These are phyloP conservation scores for Hemileccinum rubropunctum DNA, from an alignment of 768 basidiomycete genomes.

Conservation along the genomic window DNA sequence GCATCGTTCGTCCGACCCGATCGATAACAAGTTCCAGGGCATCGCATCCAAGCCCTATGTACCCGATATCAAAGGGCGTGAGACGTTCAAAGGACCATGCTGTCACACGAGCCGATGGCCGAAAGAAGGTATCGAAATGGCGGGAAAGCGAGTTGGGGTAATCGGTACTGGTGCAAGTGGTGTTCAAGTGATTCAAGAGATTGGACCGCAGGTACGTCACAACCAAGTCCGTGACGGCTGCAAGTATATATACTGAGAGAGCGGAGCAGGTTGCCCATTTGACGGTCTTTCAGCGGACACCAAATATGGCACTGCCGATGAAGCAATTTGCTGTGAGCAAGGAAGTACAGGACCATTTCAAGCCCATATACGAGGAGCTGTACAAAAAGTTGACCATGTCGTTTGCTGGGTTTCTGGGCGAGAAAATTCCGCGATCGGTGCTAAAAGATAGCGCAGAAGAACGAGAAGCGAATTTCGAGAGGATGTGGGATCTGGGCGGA, in stretches of 20 bases:
- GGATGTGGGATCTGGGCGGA: slow-evolving; percentile 4
- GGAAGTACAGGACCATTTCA: slow-evolving; percentile 9
- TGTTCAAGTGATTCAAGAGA: slow-evolving; percentile 12
- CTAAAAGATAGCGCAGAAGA: slow-evolving; percentile 2
- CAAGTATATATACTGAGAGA: not conserved
- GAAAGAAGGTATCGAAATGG: slow-evolving; percentile 4
- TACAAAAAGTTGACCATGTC: slow-evolving; percentile 1
- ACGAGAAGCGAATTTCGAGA: slow-evolving; percentile 7
- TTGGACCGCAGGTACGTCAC: slow-evolving; percentile 10
- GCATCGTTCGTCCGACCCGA: too few species aligned
- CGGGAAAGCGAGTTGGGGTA: slow-evolving; percentile 7
- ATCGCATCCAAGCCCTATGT: slow-evolving; percentile 6
- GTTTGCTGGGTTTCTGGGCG: not conserved
- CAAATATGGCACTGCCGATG: slow-evolving; percentile 12
- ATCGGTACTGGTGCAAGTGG: slow-evolving; percentile 15
- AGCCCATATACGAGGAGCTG: slow-evolving; percentile 8
- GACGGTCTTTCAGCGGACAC: slow-evolving; percentile 16
- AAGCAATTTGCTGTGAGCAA: not conserved
- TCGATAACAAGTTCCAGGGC: not conserved
- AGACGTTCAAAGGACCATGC: slow-evolving; percentile 6
- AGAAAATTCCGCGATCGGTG: not conserved
- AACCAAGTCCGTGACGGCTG: not conserved
- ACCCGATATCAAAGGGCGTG: slow-evolving; percentile 11
- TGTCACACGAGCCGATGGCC: slow-evolving; percentile 12
- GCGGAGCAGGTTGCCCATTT: slow-evolving; percentile 6